Conservation (phyloP, 2,329 filamentous ascomycete species). For the Talaromyces sp. region DNA sequence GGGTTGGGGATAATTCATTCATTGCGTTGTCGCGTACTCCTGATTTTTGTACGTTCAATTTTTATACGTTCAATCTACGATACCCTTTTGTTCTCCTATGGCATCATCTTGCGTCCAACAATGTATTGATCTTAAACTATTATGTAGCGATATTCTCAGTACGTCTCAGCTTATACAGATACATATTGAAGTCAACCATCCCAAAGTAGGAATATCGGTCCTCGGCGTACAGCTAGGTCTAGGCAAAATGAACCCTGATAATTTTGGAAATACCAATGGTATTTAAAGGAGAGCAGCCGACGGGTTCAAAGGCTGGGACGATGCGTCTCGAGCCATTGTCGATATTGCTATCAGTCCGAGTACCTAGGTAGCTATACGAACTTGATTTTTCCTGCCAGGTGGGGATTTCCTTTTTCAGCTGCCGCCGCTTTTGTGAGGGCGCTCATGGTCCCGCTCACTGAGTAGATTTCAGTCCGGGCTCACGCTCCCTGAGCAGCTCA, state of each 20-base stretch:
- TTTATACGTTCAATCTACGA: slow-evolving; percentile 1
- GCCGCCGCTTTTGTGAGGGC: too few species aligned
- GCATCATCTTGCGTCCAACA: not conserved
- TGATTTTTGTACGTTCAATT: not conserved
- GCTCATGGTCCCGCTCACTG: not conserved
- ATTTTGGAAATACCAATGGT: not conserved
- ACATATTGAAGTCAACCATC: not conserved
- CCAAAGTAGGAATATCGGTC: not conserved
- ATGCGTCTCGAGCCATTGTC: not conserved
- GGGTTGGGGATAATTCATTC: slow-evolving; percentile 41
- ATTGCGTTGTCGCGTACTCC: not conserved
- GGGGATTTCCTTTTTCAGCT: too few species aligned
- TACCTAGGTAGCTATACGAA: not conserved
- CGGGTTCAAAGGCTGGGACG: too few species aligned
- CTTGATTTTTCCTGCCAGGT: too few species aligned
- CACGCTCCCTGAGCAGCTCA: not conserved
- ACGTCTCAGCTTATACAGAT: not conserved
- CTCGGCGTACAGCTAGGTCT: not conserved
- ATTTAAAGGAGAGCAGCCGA: too few species aligned
- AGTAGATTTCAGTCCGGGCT: slow-evolving; percentile 10
- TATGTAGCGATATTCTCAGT: not conserved
- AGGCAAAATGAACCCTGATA: not conserved
- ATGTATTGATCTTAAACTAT: not conserved
- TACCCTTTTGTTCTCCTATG: slow-evolving; percentile 10
- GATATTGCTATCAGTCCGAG: not conserved